Evolutionary conservation across 192 early-diverging fungal species (phyloP), one percentile per base, ranked within the genome.

Genomic region (Allomyces macrogynus): DNA sequence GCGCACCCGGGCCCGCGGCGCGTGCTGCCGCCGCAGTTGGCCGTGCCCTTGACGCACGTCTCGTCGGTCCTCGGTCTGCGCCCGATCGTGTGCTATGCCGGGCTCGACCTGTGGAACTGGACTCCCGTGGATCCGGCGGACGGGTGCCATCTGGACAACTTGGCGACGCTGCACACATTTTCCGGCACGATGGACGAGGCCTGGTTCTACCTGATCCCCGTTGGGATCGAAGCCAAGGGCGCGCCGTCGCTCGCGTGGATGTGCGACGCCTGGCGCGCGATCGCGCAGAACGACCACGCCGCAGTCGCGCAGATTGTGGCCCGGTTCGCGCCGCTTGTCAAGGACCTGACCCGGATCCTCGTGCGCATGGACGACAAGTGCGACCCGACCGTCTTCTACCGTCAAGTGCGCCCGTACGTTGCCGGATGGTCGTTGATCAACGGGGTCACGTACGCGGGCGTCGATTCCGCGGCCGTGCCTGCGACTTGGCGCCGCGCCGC

Each of bases 171-270:
- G 66, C 78, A 87, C 62, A 93, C 89, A 10, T 92, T 92, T 66
- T 85, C 89, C 5, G 90, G 92, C 16, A 81, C 82, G 27, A 78
- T 84, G 63, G 95, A 98, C 73, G 93, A 98, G 80, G 84, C 86
- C 5, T 98, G 95, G 95, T 98, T 98, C 71, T 95, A 93, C 76
- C 79, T 98, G 26, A 84, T 95, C 62, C 89, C 90, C 11, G 84
- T 87, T 1, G 88, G 86, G 1, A 93, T 92, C 63, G 95, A 98
- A 66, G 81, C 86, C 16, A 79, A 78, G 18, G 90, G 87, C 9
- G 90, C 84, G 27, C 84, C 74, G 43, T 83, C 77, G 61, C 72
- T 83, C 9, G 76, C 80, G 43, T 81, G 85, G 7, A 90, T 93
- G 40, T 65, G 91, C 1, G 69, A 71, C 8, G 86, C 86, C 0